Conservation (phyloP, 2,329 filamentous ascomycete genomes). For the Coniochaeta sp. region DNA sequence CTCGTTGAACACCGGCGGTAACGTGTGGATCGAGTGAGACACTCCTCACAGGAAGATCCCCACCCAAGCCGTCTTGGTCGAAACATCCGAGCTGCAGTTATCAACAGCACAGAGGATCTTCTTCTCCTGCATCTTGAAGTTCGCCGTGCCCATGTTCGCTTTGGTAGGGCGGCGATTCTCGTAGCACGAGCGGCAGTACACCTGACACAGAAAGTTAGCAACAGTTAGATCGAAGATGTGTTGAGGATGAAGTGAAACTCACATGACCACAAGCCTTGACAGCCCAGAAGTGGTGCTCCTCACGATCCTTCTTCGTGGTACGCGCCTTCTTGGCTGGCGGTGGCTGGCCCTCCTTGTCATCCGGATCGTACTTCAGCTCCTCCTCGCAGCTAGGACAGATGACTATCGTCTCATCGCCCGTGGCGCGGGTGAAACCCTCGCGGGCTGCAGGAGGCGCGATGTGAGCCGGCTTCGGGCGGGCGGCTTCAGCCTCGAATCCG, state of each 20-base stretch:
- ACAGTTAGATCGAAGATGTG: not conserved
- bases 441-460: conserved; percentile 58
- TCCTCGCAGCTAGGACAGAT: conserved; percentile 83
- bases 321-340: conserved; percentile 30
- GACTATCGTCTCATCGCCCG: conserved; percentile 63
- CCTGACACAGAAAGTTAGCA: conserved; percentile 30
- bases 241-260: conserved; percentile 22
- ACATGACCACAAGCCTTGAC: conserved; percentile 90
- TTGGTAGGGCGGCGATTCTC: conserved; percentile 42
- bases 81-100: conserved; percentile 46
- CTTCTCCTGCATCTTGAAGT: conserved; percentile 28
- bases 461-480: conserved; percentile 42
- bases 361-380: conserved; percentile 70
- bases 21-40: too few species aligned
- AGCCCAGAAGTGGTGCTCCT: conserved; percentile 86
- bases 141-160: conserved; percentile 17
- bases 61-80: conserved; percentile 50
- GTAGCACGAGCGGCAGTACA: conserved; percentile 57
- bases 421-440: conserved; percentile 75
- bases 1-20: too few species aligned
- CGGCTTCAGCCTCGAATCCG: conserved; percentile 23
- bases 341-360: conserved; percentile 21
- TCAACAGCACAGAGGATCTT: conserved; percentile 49
- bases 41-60: conserved; percentile 53
- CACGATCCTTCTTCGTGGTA: conserved; percentile 39